Conservation (phyloP, 2,329 filamentous ascomycete genomes). For the Colletotrichum sp. region DNA sequence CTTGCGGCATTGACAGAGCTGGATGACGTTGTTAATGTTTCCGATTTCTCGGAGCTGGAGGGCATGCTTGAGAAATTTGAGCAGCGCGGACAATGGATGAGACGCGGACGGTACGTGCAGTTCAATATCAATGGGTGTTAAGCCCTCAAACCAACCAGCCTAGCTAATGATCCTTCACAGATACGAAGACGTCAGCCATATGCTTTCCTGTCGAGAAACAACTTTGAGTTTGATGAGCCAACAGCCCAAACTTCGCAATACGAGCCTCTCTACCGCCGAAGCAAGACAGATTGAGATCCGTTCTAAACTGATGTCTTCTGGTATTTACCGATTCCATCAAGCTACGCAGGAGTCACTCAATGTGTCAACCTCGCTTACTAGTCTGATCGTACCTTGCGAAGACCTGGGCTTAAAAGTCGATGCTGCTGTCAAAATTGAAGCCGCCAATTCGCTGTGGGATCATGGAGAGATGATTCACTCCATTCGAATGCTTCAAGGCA, state of each 20-base stretch:
- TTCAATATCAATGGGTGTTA: background rate
- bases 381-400: slow-evolving; percentile 73
- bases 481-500: slow-evolving; percentile 83
- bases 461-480: slow-evolving; percentile 89
- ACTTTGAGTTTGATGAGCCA: slow-evolving; percentile 81
- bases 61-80: slow-evolving; percentile 68
- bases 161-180: slow-evolving; percentile 41
- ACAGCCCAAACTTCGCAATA: slow-evolving; percentile 64
- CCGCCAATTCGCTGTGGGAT: slow-evolving; percentile 91
- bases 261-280: slow-evolving; percentile 66
- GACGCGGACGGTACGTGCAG: slow-evolving; percentile 71
- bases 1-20: slow-evolving; percentile 81
- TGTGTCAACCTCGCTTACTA: slow-evolving; percentile 81
- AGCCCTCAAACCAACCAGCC: background rate
- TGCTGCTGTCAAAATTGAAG: slow-evolving; percentile 78
- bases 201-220: slow-evolving; percentile 84
- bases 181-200: slow-evolving; percentile 78
- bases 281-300: slow-evolving; percentile 76
- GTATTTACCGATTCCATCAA: slow-evolving; percentile 79
- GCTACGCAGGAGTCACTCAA: slow-evolving; percentile 87
- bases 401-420: slow-evolving; percentile 78
- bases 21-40: slow-evolving; percentile 74
- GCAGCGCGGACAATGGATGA: slow-evolving; percentile 77
- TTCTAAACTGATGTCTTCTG: slow-evolving; percentile 76
- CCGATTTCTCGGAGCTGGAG: slow-evolving; percentile 64